Conservation (phyloP, 805 yeast species). For the Tetrapisispora nanseiensis region DNA sequence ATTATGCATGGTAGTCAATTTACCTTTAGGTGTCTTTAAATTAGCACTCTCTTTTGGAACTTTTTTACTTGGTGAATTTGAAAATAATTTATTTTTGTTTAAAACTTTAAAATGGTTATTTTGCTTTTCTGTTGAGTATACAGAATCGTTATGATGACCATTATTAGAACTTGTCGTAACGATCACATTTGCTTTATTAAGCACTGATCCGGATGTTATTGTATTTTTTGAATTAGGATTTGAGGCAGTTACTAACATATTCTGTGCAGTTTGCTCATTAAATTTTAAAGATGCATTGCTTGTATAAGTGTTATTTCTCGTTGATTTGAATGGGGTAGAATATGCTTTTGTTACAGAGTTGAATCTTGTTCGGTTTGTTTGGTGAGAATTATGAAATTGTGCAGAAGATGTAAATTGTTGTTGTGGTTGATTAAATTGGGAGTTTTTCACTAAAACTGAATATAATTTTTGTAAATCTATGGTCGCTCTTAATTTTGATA, state of each 20-base stretch:
- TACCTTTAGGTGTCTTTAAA: conserved; percentile 1
- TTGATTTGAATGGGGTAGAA: conserved; percentile 10
- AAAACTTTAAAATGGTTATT: neutral
- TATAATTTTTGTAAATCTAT: conserved; percentile 33
- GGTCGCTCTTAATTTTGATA: conserved; percentile 63
- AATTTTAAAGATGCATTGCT: neutral
- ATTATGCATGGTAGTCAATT: neutral
- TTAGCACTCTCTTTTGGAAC: neutral
- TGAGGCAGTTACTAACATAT: neutral
- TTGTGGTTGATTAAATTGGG: neutral
- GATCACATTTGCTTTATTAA: conserved; percentile 12
- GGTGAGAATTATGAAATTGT: neutral
- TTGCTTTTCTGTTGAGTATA: conserved; percentile 5
- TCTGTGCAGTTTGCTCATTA: neutral
- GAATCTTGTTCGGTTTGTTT: neutral
- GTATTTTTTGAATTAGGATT: neutral
- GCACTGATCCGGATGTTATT: conserved; percentile 9
- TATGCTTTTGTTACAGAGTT: conserved; percentile 2
- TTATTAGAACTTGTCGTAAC: conserved; percentile 8
- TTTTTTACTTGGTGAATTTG: conserved; percentile 2
- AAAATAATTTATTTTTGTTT: conserved; percentile 1
- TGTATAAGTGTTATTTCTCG: conserved; percentile 5
- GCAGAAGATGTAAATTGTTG: neutral
- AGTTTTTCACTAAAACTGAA: conserved; percentile 4
- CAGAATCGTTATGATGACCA: neutral